Conservation (phyloP, 2,329 filamentous ascomycete genomes). For the Fusarium nematophilum region DNA sequence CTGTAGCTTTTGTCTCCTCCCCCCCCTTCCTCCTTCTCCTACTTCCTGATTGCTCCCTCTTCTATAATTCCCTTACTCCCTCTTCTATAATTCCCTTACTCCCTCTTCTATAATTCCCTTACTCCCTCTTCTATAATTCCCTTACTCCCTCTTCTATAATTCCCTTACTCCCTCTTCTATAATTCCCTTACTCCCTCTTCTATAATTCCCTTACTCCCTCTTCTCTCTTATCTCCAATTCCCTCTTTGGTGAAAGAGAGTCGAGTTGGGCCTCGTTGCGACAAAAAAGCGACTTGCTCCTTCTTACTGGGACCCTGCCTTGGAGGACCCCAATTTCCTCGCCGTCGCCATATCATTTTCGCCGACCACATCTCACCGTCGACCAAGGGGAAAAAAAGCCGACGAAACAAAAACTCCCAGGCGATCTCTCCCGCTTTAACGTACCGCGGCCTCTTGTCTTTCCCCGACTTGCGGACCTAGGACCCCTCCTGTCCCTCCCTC, state of each 20-base stretch:
- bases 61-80: constrained; percentile 4
- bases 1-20: constrained; percentile 26
- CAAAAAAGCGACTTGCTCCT: neutral
- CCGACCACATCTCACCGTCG: constrained; percentile 6
- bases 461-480: constrained; percentile 27
- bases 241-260: neutral
- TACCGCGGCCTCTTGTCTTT: constrained; percentile 25
- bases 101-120: no score
- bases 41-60: constrained; percentile 5
- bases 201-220: neutral
- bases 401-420: neutral
- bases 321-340: constrained; percentile 21
- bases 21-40: constrained; percentile 18
- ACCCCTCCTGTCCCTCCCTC: constrained; percentile 24
- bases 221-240: neutral
- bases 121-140: no score
- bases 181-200: no score
- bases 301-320: neutral
- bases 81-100: no score
- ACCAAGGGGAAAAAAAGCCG: neutral
- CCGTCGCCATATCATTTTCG: constrained; percentile 18
- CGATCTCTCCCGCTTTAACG: constrained; percentile 10
- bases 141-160: no score
- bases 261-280: neutral
- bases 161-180: no score